phyloP scores from a whole-genome alignment of 2,329 filamentous ascomycete species.

The Claviceps purpurea region DNA sequence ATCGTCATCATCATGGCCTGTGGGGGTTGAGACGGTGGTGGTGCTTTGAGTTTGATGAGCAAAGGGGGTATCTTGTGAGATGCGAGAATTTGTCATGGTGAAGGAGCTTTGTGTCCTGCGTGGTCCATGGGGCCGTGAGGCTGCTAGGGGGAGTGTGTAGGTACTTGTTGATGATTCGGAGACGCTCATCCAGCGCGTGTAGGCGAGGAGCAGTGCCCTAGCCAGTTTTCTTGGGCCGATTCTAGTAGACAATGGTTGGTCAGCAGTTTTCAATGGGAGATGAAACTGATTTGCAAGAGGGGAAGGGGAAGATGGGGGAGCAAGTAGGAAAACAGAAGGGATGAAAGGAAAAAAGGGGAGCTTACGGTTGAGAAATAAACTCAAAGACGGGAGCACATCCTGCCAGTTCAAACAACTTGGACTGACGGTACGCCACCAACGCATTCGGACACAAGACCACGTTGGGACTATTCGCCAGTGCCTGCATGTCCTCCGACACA shows the following conservation, averaged over 20 bases:
- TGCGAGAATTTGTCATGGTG: neutral
- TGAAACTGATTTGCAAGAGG: neutral
- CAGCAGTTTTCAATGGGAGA: neutral
- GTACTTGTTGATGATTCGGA: neutral
- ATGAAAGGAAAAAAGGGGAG: neutral
- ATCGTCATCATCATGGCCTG: neutral
- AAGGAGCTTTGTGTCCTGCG: neutral
- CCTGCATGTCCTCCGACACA: neutral
- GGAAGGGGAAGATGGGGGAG: neutral
- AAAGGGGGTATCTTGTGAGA: neutral
- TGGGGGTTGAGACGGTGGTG: neutral
- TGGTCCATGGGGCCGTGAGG: neutral
- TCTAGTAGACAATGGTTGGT: neutral
- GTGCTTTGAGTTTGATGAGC: neutral
- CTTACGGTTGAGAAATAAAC: conserved; percentile 1
- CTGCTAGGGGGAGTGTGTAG: neutral
- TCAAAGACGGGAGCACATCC: neutral
- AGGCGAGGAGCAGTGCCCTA: neutral
- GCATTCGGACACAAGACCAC: neutral
- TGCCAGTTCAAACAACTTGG: neutral
- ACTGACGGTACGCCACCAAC: neutral
- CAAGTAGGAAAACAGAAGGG: neutral
- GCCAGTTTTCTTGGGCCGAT: neutral
- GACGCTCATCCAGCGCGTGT: conserved; percentile 1
- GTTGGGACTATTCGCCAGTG: neutral